These are phyloP conservation scores for Bruguiera gymnorhiza DNA, from an alignment of 345 rosid species.

Conservation along the genomic window DNA sequence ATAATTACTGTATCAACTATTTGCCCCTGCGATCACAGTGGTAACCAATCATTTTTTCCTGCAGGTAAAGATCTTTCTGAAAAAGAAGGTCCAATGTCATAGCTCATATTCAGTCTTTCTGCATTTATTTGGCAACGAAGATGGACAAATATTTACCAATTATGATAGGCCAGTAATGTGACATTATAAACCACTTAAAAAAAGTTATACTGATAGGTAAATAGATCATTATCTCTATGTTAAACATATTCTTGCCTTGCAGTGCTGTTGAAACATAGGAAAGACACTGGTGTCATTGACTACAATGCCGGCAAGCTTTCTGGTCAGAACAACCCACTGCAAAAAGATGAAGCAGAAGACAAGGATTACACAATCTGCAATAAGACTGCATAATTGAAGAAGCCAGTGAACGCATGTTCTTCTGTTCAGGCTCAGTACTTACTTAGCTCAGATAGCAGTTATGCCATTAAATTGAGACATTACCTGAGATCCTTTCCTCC, in stretches of 20 bases:
- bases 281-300: conserved; percentile 77
- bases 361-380: conserved; percentile 15
- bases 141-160: background rate
- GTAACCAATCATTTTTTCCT: background rate
- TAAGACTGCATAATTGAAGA: conserved; percentile 11
- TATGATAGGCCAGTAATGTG: background rate
- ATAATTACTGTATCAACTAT: background rate
- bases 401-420: background rate
- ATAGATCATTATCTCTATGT: background rate
- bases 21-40: background rate
- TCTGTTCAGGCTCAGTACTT: background rate
- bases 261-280: conserved; percentile 81
- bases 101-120: background rate
- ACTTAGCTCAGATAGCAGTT: conserved; percentile 10
- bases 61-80: background rate
- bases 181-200: background rate
- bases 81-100: background rate
- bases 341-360: conserved; percentile 22
- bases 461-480: conserved; percentile 15
- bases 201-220: background rate
- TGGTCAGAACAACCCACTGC: conserved; percentile 88
- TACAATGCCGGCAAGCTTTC: conserved; percentile 83
- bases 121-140: background rate
- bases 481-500: conserved; percentile 99
- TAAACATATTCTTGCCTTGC: conserved; percentile 59